A percentile compares a stretch with the other conserved stretches of the same genome.
Evolutionary conservation across 176 grass and related monocot species (phyloP).

Genomic region (Ensete glaucum): DNA sequence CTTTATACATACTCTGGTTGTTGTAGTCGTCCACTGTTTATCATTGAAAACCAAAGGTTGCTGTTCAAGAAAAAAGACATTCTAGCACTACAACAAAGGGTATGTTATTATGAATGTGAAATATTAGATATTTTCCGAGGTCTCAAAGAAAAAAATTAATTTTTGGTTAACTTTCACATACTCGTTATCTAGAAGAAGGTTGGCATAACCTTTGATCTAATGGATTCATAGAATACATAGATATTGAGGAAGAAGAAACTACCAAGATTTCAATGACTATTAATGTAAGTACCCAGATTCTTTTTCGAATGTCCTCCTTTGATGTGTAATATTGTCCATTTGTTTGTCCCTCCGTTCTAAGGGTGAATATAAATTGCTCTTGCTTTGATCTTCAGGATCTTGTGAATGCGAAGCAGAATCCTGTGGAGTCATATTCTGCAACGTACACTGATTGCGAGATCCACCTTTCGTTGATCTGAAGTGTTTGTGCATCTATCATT

Average conservation of each 20-base stretch:
- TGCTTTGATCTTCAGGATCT: conserved; percentile 50
- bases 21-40: conserved; percentile 84
- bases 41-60: conserved; percentile 87
- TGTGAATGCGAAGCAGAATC: conserved; percentile 48
- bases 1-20: conserved; percentile 93
- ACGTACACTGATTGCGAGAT: conserved; percentile 97
- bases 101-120: conserved; percentile 7
- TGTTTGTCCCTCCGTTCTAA: no score
- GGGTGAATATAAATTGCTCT: background rate
- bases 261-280: conserved; percentile 98
- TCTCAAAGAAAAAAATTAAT: no score
- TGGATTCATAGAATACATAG: conserved; percentile 95
- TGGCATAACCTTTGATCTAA: conserved; percentile 91
- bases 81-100: conserved; percentile 80
- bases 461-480: conserved; percentile 88
- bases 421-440: conserved; percentile 62
- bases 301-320: background rate
- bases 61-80: conserved; percentile 90
- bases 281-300: conserved; percentile 40
- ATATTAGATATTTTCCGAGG: no score
- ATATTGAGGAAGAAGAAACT: conserved; percentile 94
- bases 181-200: conserved; percentile 47
- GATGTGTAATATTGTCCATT: no score
- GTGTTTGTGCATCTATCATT: conserved; percentile 97
- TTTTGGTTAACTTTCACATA: background rate